Evolutionary conservation across 352 stramenopile species (phyloP).

Genomic region (Phytophthora pseudosyringae): DNA sequence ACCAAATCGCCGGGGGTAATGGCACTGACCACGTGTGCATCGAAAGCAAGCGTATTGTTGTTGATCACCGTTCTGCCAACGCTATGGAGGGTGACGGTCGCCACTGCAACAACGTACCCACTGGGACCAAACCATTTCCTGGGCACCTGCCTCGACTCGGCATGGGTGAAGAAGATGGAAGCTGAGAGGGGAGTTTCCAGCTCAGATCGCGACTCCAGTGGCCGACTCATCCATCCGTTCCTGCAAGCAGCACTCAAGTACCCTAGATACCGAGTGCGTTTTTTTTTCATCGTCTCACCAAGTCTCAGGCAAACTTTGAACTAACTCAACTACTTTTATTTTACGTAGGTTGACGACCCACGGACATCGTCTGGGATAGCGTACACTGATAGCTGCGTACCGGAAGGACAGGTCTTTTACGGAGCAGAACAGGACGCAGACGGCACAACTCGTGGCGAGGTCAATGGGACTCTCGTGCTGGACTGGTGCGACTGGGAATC

Average conservation of each 20-base stretch:
- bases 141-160: slow-evolving; percentile 48
- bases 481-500: background rate
- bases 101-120: background rate
- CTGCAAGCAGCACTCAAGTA: slow-evolving; percentile 44
- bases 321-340: background rate
- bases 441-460: background rate
- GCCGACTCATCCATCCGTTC: slow-evolving; percentile 48
- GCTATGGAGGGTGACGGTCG: too few species aligned
- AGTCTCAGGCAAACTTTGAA: background rate
- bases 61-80: too few species aligned
- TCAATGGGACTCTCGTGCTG: background rate
- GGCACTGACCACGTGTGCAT: too few species aligned
- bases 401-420: background rate
- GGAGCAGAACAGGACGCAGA: background rate
- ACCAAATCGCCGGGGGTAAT: too few species aligned
- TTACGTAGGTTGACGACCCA: slow-evolving; percentile 32
- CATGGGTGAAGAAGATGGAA: slow-evolving; percentile 49
- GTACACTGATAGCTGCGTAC: background rate
- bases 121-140: slow-evolving; percentile 51
- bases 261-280: slow-evolving; percentile 31
- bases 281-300: background rate
- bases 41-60: too few species aligned
- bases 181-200: slow-evolving; percentile 23
- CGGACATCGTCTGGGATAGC: background rate
- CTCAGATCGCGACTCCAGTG: slow-evolving; percentile 33